Evolutionary conservation across 352 stramenopile species (phyloP), one percentile per base, ranked within the genome.

Genomic region (Pythium dissotocum): DNA sequence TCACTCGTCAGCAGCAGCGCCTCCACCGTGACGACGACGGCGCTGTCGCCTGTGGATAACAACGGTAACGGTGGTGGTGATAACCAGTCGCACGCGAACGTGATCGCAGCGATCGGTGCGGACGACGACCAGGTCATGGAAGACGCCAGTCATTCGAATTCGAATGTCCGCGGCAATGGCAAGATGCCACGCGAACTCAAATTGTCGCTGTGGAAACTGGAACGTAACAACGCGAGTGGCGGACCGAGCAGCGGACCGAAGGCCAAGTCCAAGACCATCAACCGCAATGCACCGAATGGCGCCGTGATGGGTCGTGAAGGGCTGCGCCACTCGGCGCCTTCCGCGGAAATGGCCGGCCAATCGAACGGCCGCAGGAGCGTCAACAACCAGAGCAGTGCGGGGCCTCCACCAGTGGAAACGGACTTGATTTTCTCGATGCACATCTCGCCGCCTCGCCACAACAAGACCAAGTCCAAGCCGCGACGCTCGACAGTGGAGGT

Each of bases 121-220:
- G 65, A 72, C 24, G 65, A 72, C 18, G 65, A 72, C 53, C 51
- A 67, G 8, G 32, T 44, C 14, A 67, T 64, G 55, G 48, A 65
- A 32, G 60, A 67, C 33, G 66, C 53, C 10, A 51, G 46, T 36
- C 18, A 21, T 40, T 51, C 49, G 52, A 40, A 18, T 35, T 38
- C 49, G 35, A 54, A 54, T 9, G 9, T 26, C 13, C 49, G 28
- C 12, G 13, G 7, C 26, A 66, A 53, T 7, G 54, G 63, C 52
- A 68, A 73, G 60, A 58, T 57, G 32, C 36, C 59, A n/a, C 61
- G 61, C n/a, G 67, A 64, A 35, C 44, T 65, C 2, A 28, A 56
- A 36, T 32, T 73, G 44, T 64, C 67, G 59, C 60, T 69, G 55
- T 68, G 59, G 60, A 68, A 73, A 42, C 60, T 68, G n/a, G 55